Conservation (phyloP, 441 rosid genomes). For the Eruca vesicaria region DNA sequence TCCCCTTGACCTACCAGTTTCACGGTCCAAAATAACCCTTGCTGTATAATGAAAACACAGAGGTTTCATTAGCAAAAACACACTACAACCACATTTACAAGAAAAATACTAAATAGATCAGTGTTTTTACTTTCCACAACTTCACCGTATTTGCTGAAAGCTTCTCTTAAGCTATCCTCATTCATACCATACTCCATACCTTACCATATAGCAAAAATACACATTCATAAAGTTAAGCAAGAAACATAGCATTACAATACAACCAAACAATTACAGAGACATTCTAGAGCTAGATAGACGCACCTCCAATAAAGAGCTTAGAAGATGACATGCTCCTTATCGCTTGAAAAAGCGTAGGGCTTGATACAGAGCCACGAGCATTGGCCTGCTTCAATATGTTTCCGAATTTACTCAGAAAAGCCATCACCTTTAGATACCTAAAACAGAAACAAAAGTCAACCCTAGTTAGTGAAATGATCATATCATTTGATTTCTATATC, state of each 20-base stretch:
- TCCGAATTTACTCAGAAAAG: conserved; percentile 77
- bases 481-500: neutral
- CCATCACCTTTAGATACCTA: conserved; percentile 53
- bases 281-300: neutral
- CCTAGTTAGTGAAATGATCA: neutral
- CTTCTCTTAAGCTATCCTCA: conserved; percentile 60
- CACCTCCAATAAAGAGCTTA: conserved; percentile 88
- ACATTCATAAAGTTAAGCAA: conserved; percentile 2
- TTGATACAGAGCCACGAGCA: conserved; percentile 43
- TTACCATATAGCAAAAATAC: conserved; percentile 27
- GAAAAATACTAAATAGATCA: neutral
- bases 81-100: neutral
- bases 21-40: conserved; percentile 83
- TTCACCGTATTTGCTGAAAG: conserved; percentile 78
- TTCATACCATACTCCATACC: conserved; percentile 78
- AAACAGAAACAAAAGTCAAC: neutral
- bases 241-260: neutral
- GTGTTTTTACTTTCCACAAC: conserved; percentile 62
- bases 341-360: conserved; percentile 68
- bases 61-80: conserved; percentile 8
- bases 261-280: neutral
- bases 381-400: conserved; percentile 67
- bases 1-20: conserved; percentile 90
- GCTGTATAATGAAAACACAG: conserved; percentile 42
- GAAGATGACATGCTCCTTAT: conserved; percentile 76